A percentile compares a stretch with the other conserved stretches of the same genome.
These are phyloP conservation scores for Rhodotorula babjevae DNA, from an alignment of 768 basidiomycete genomes.

Conservation along the genomic window DNA sequence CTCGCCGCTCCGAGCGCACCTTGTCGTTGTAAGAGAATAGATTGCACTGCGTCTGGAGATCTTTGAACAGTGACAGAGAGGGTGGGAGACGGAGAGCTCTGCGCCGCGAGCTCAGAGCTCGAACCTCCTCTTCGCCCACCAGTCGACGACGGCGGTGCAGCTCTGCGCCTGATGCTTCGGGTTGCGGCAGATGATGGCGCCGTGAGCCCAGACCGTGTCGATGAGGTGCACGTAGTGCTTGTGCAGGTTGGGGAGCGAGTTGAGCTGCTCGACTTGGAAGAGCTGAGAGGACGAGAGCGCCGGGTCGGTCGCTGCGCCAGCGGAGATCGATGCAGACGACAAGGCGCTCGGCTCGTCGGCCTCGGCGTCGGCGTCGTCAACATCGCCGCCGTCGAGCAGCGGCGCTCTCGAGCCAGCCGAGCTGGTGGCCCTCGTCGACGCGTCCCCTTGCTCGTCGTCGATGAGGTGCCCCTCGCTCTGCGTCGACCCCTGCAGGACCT, in stretches of 20 bases:
- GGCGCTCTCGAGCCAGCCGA: not conserved
- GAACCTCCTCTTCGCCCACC: constrained; percentile 30
- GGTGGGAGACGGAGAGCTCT: no score
- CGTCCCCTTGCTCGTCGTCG: not conserved
- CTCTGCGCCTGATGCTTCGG: constrained; percentile 2
- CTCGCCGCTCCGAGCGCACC: no score
- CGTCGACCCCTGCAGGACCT: not conserved
- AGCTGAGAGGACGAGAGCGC: constrained; percentile 13
- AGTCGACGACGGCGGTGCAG: constrained; percentile 26
- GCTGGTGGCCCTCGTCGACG: not conserved
- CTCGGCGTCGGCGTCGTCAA: no score
- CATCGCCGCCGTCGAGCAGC: no score
- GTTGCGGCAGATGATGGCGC: constrained; percentile 18
- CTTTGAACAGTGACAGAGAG: no score
- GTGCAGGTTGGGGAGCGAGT: constrained; percentile 22
- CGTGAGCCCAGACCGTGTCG: constrained; percentile 17
- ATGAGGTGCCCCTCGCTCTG: no score
- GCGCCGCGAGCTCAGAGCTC: not conserved
- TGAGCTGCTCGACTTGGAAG: constrained; percentile 25
- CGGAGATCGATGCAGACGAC: not conserved
- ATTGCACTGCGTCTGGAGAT: not conserved
- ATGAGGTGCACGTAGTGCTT: constrained; percentile 31
- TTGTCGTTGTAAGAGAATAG: not conserved
- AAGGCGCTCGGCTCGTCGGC: not conserved
- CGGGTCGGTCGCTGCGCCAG: constrained; percentile 18